A percentile compares a stretch with the other conserved stretches of the same genome.
phyloP scores from a whole-genome alignment of 2,329 filamentous ascomycete species.

The Pezicula carpinea region DNA sequence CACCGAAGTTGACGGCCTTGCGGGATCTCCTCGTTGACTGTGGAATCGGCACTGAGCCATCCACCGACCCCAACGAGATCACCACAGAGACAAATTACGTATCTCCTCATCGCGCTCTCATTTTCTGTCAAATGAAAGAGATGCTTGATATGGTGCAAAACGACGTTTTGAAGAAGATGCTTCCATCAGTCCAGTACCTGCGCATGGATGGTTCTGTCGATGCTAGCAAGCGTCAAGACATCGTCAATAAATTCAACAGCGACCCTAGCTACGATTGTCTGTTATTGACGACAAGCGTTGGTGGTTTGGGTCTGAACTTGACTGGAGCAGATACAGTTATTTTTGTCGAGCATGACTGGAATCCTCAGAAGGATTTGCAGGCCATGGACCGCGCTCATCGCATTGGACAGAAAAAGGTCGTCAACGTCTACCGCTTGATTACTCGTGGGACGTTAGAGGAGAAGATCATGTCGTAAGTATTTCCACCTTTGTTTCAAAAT shows the following conservation, averaged over 20 bases:
- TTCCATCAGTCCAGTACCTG: constrained; percentile 90
- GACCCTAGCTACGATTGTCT: constrained; percentile 95
- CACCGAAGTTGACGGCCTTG: constrained; percentile 86
- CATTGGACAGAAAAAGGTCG: constrained; percentile 99
- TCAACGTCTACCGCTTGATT: constrained; percentile 96
- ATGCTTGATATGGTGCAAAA: constrained; percentile 99
- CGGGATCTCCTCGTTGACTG: constrained; percentile 96
- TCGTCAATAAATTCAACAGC: constrained; percentile 98
- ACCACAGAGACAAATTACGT: constrained; percentile 70
- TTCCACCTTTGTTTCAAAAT: background rate
- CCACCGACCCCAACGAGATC: constrained; percentile 42
- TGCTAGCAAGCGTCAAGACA: constrained; percentile 89
- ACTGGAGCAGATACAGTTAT: constrained; percentile 98
- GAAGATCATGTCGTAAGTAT: constrained; percentile 79
- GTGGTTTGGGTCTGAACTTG: constrained; percentile 88
- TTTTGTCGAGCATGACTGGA: constrained; percentile 99
- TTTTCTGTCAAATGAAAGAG: constrained; percentile 99
- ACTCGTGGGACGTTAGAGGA: constrained; percentile 95
- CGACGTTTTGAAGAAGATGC: constrained; percentile 81
- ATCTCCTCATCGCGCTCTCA: constrained; percentile 89
- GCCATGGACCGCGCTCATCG: constrained; percentile 98
- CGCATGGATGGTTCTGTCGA: constrained; percentile 94
- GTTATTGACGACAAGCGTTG: constrained; percentile 89
- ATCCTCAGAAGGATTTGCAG: constrained; percentile 96
- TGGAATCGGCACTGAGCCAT: constrained; percentile 74